These are phyloP conservation scores for Eucalyptus pauciflora DNA, from an alignment of 345 rosid species.

Conservation along the genomic window DNA sequence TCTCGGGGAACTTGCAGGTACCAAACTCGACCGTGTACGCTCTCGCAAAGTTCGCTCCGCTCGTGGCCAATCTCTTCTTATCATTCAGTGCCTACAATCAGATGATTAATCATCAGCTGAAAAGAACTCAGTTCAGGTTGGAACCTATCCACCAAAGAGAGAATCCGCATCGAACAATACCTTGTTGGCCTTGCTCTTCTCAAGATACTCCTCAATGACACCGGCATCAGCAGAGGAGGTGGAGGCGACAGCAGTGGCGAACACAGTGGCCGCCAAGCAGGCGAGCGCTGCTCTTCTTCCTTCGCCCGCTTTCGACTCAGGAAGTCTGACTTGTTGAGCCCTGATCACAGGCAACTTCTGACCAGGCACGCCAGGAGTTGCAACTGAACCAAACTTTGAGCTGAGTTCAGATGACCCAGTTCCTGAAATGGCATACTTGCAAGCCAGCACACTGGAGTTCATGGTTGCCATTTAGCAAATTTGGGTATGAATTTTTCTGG, in stretches of 20 bases:
- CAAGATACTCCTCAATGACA: conserved; percentile 87
- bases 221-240: conserved; percentile 75
- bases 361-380: conserved; percentile 15
- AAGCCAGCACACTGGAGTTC: conserved; percentile 78
- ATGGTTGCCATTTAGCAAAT: conserved; percentile 48
- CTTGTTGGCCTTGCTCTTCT: conserved; percentile 95
- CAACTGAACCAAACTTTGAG: conserved; percentile 39
- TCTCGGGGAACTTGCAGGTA: conserved; percentile 93
- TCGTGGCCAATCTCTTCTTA: conserved; percentile 92
- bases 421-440: conserved; percentile 60
- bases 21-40: conserved; percentile 94
- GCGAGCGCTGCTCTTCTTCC: conserved; percentile 76
- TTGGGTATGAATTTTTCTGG: background rate
- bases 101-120: background rate
- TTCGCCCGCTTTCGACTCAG: conserved; percentile 11
- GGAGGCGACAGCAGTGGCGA: conserved; percentile 47
- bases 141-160: background rate
- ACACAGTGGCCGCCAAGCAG: conserved; percentile 59
- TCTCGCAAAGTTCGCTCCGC: conserved; percentile 94
- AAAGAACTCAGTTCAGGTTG: background rate
- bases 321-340: conserved; percentile 33
- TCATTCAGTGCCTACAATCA: conserved; percentile 75
- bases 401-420: conserved; percentile 50
- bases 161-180: conserved; percentile 8
- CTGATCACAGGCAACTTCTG: conserved; percentile 54